phyloP scores from a whole-genome alignment of 306 rosid genomes.

The Arachis stenosperma region DNA sequence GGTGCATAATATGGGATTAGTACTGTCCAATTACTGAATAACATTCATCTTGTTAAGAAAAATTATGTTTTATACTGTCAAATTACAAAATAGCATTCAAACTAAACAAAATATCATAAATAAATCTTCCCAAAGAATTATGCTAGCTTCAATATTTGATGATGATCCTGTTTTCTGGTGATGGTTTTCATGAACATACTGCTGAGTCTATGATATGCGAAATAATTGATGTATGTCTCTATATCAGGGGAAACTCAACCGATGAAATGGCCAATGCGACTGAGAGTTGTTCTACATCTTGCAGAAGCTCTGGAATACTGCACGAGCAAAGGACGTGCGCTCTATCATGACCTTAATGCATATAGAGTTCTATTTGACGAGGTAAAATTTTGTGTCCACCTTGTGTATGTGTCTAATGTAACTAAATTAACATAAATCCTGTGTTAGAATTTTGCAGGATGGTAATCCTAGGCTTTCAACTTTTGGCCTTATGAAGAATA shows the following conservation, averaged over 20 bases:
- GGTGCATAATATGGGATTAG: too few relatives aligned
- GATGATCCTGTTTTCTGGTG: constrained; percentile 9
- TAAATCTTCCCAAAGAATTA: too few relatives aligned
- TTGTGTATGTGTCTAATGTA: neutral
- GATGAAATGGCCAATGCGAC: constrained; percentile 80
- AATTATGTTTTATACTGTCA: neutral
- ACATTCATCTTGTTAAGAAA: neutral
- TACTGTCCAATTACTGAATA: too few relatives aligned
- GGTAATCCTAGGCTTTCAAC: constrained; percentile 81
- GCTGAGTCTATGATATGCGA: neutral
- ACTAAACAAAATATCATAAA: too few relatives aligned
- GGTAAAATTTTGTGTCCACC: constrained; percentile 43
- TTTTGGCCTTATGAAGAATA: constrained; percentile 86
- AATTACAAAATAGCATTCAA: neutral
- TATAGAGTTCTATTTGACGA: constrained; percentile 83
- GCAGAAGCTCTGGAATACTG: constrained; percentile 90
- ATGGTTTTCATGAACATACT: constrained; percentile 4
- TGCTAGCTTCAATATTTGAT: too few relatives aligned
- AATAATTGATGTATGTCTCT: constrained; percentile 39
- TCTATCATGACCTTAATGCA: constrained; percentile 85
- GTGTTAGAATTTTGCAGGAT: constrained; percentile 62
- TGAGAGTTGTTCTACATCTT: constrained; percentile 84
- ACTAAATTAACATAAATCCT: constrained; percentile 29
- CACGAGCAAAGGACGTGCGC: constrained; percentile 78
- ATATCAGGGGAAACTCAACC: constrained; percentile 77